Base-by-base conservation (phyloP, 495 filamentous ascomycete species). In the Penicillium diatomitis region DNA sequence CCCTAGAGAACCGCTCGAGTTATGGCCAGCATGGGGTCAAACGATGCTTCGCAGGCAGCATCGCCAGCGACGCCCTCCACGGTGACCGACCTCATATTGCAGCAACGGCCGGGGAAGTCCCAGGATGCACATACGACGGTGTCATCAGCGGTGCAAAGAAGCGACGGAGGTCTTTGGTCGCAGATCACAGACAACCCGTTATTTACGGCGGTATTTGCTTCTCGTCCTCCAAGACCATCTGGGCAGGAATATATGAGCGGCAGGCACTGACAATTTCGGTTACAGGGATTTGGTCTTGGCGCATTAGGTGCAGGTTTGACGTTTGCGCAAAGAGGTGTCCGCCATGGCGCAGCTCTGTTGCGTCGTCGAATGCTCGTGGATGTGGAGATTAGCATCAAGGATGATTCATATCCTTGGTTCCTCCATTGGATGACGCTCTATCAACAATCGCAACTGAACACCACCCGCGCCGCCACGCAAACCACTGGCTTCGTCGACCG, bases 331-430 rank as follows among this genome's bases (percentile, higher is more conserved):
- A 81, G 80, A 56, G 84, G 83, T 27, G 51, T 83, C 48, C 82
- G 86, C 46, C 73, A 80, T 61, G 81, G 81, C 43, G 82, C 82
- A 28, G 72, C 72, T 36, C 77, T 95, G 47, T 66, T 95, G 46
- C 85, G 86, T 37, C 81, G 85, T 40, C 86, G 90, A 44, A 82
- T 98, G 72, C 84, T 98, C 6, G 87, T 97, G 46, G 87, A 96
- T 58, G 78, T 97, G 54, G 94, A 97, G 64, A 96, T 98, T 63
- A 90, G 83, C 58, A 86, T 86, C 59, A 86, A 88, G 57, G 92
- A 97, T 64, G 83, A 89, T 43, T 88, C 91, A 8, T 98, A 97
- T 65, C 82, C 79, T 47, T 97, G 92, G 91, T 81, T 97, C 34
- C 77, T 98, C 4, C 79, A 87, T 37, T 98, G 94, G 90, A 87